Evolutionary conservation across 1,284 basidiomycete genomes (phyloP).

Genomic region (Macrocystidia cucumis): DNA sequence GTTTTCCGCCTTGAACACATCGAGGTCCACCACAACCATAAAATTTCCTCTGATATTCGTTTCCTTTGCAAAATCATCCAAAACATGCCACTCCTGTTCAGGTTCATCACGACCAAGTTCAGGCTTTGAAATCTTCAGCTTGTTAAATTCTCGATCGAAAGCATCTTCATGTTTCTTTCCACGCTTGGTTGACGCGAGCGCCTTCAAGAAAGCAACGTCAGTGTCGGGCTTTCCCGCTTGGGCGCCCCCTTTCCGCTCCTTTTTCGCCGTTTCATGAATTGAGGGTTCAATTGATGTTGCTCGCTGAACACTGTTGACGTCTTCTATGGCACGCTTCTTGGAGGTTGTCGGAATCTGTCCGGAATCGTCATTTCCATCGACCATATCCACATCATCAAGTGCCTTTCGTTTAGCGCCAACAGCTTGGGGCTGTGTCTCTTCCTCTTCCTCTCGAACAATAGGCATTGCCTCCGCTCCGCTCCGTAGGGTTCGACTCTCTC

Average conservation of each 20-base stretch:
- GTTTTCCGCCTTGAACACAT: constrained; percentile 33
- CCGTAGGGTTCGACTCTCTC: constrained; percentile 8
- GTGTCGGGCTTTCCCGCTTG: constrained; percentile 48
- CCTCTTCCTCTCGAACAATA: constrained; percentile 48
- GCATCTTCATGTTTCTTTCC: constrained; percentile 64
- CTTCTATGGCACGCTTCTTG: constrained; percentile 34
- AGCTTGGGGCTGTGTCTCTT: constrained; percentile 27
- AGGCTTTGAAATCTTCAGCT: constrained; percentile 70
- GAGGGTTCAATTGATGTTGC: constrained; percentile 4
- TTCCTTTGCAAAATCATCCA: constrained; percentile 72
- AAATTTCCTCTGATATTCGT: constrained; percentile 70
- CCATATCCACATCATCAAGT: constrained; percentile 32
- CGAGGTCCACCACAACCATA: constrained; percentile 76
- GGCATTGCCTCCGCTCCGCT: constrained; percentile 18
- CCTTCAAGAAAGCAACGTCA: constrained; percentile 63
- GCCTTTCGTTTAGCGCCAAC: constrained; percentile 27
- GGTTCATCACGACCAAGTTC: constrained; percentile 33
- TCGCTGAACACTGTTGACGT: constrained; percentile 21
- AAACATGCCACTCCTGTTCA: constrained; percentile 52
- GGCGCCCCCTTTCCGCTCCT: constrained; percentile 27
- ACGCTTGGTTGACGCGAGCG: constrained; percentile 66
- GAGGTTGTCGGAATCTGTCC: constrained; percentile 11
- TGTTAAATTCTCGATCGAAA: constrained; percentile 83
- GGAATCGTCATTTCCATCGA: constrained; percentile 11
- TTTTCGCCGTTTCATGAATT: constrained; percentile 8